Conservation (phyloP, 2,329 filamentous ascomycete species). For the Furcasterigmium sp. region DNA sequence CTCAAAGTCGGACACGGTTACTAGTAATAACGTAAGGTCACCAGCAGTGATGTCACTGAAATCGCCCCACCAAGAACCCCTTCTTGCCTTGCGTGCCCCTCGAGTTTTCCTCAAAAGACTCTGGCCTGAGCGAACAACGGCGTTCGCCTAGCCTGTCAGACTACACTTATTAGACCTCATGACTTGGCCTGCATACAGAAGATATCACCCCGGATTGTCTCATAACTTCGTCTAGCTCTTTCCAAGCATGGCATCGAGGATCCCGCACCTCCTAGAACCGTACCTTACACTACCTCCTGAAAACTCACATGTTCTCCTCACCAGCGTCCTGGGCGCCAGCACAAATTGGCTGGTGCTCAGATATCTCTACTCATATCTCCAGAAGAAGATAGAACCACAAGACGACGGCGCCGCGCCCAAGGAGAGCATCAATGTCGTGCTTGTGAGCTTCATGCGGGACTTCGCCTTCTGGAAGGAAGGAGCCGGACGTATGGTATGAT, state of each 20-base stretch:
- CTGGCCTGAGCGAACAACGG: too few species aligned
- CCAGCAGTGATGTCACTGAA: not conserved
- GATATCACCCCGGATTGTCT: too few species aligned
- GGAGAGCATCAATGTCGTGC: slow-evolving; percentile 51
- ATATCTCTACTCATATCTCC: slow-evolving; percentile 44
- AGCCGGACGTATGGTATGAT: slow-evolving; percentile 58
- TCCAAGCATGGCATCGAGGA: slow-evolving; percentile 39
- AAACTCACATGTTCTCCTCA: slow-evolving; percentile 60
- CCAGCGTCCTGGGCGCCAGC: slow-evolving; percentile 59
- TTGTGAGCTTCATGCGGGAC: slow-evolving; percentile 81
- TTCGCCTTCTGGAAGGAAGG: slow-evolving; percentile 73
- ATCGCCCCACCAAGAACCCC: not conserved
- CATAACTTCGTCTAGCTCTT: too few species aligned
- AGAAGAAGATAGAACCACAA: slow-evolving; percentile 5
- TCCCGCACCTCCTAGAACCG: slow-evolving; percentile 60
- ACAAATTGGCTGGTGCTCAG: slow-evolving; percentile 62
- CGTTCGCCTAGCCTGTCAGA: too few species aligned
- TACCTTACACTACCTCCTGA: slow-evolving; percentile 55
- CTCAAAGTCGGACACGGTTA: too few species aligned
- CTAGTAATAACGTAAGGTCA: not conserved
- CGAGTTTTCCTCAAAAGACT: not conserved
- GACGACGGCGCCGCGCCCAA: slow-evolving; percentile 6
- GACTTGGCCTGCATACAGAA: too few species aligned
- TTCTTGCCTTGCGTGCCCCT: not conserved
- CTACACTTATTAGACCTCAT: too few species aligned